Evolutionary conservation across 345 rosid species (phyloP).

Genomic region (Salix dunnii): DNA sequence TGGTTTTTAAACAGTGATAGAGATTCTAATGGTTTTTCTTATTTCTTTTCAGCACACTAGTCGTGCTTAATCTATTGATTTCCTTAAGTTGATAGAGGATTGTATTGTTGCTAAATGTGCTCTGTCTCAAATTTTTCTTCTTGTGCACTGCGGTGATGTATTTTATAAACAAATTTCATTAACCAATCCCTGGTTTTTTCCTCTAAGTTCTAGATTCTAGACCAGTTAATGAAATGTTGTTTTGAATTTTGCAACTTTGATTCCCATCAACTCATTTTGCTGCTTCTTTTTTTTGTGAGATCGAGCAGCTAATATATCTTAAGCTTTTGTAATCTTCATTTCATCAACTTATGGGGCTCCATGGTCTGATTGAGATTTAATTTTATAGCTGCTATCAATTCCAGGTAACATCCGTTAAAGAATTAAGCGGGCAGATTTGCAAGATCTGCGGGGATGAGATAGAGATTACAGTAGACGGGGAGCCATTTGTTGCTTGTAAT

Average conservation of each 20-base stretch:
- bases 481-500: constrained; percentile 90
- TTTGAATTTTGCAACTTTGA: constrained; percentile 14
- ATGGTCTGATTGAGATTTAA: constrained; percentile 10
- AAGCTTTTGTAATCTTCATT: not conserved
- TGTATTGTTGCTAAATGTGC: not conserved
- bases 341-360: not conserved
- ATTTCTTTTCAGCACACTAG: not conserved
- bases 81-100: constrained; percentile 10
- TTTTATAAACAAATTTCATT: not conserved
- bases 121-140: not conserved
- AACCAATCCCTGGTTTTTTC: not conserved
- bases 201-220: constrained; percentile 15
- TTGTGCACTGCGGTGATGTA: not conserved
- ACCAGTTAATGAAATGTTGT: constrained; percentile 17
- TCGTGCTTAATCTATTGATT: not conserved
- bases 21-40: constrained; percentile 2
- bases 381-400: constrained; percentile 7
- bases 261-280: constrained; percentile 10
- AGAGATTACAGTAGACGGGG: constrained; percentile 61
- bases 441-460: constrained; percentile 95
- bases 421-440: constrained; percentile 70
- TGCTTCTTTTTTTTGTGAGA: not conserved
- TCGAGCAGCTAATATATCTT: constrained; percentile 1
- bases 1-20: not conserved
- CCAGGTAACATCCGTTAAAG: constrained; percentile 68